These are phyloP conservation scores for Naganishia sp. DNA, from an alignment of 1,284 basidiomycete species.

Conservation along the genomic window DNA sequence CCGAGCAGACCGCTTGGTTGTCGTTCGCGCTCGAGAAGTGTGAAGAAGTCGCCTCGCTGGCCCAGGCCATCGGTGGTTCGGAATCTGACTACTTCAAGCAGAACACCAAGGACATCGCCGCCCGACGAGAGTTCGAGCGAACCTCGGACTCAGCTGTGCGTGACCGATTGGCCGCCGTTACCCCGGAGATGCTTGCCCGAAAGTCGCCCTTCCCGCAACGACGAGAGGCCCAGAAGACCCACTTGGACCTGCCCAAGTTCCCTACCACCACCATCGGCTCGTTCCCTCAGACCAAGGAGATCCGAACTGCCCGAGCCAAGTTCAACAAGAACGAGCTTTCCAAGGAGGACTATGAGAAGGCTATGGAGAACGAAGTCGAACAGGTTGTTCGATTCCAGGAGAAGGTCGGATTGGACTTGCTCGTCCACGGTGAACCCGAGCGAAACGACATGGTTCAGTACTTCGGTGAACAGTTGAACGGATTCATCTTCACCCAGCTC, in stretches of 20 bases:
- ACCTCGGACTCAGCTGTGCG: conserved; percentile 94
- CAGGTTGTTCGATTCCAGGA: conserved; percentile 95
- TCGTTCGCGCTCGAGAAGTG: conserved; percentile 98
- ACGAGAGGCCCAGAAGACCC: conserved; percentile 84
- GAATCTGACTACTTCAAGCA: conserved; percentile 72
- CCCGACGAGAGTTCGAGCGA: conserved; percentile 93
- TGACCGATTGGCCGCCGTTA: conserved; percentile 91
- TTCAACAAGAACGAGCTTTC: conserved; percentile 91
- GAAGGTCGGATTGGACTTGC: conserved; percentile 89
- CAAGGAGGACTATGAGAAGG: conserved; percentile 87
- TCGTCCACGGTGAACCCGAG: conserved; percentile 99
- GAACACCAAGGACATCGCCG: conserved; percentile 89
- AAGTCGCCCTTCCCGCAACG: conserved; percentile 87
- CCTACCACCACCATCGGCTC: conserved; percentile 98
- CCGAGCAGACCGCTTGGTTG: conserved; percentile 96
- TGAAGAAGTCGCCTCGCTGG: conserved; percentile 83
- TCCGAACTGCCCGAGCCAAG: conserved; percentile 92
- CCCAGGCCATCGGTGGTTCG: conserved; percentile 79
- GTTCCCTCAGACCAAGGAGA: conserved; percentile 99
- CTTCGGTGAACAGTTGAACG: conserved; percentile 95
- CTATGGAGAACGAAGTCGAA: conserved; percentile 98
- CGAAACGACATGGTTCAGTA: conserved; percentile 99
- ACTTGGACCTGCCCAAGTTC: conserved; percentile 92
- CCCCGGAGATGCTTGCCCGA: conserved; percentile 82
- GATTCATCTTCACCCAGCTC: conserved; percentile 97